Evolutionary conservation across 2,329 filamentous ascomycete genomes (phyloP), one percentile per base, ranked within the genome.

Genomic region (Neonectria sp.): DNA sequence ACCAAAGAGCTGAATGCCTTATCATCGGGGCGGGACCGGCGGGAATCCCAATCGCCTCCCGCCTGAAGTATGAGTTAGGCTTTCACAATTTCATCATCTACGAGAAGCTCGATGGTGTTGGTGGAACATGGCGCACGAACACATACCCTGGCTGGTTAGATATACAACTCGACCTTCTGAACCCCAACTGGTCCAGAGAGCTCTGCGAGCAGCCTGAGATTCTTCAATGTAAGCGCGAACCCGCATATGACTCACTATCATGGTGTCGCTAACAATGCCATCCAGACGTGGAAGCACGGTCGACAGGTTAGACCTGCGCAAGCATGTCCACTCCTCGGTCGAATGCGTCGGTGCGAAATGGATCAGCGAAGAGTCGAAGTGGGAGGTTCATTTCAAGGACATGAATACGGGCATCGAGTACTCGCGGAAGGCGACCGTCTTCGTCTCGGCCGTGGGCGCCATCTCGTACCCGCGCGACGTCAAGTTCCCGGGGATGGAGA

Each of bases 361-460:
- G 75, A 29, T 68, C 33, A 46, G 25, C 25, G 68, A 66, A 3
- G 51, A 70, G 15, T 21, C 60, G 17, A 57, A 63, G 25, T 76
- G 75, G 74, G 48, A 71, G 17, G 73, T 75, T 9, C 49, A 58
- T 17, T 55, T 76, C 11, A 63, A 61, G 29, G 68, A 76, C 48
- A 48, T 66, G 6, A 57, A 60, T 43, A 72, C 69, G 0, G 68
- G 68, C 29, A 40, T 69, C 35, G 37, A 63, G 25, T 77, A 73
- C 55, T 62, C 68, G 5, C 58, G 71, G 4, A 57, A 61, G 11
- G 68, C 67, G 11, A 52, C 67, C 3, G 55, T 78, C 24, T 63
- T 78, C 43, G 64, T 79, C n/a, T 77, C 75, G 3, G 76, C 74
- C 2, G 76, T 78, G 2, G 76, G 78, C 15, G 75, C 65, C 37